These are phyloP conservation scores for Penicillium sclerotigenum DNA, from an alignment of 2,329 filamentous ascomycete species.

Conservation along the genomic window DNA sequence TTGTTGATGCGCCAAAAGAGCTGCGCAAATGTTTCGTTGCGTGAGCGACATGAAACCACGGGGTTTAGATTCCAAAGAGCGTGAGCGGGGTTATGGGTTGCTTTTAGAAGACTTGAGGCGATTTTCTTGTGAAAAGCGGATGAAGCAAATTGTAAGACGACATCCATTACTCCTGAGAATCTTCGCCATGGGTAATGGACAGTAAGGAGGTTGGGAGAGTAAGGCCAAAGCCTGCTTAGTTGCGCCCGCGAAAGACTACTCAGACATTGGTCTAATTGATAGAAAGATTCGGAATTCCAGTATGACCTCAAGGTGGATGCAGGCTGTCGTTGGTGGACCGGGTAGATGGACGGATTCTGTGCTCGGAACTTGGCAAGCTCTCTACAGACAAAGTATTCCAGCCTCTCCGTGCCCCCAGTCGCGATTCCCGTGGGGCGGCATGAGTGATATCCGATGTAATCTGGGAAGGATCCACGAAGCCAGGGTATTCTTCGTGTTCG, in stretches of 20 bases:
- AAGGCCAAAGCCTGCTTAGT: too few relatives aligned
- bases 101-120: too few relatives aligned
- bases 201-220: not conserved
- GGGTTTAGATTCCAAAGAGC: not conserved
- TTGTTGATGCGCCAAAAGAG: not conserved
- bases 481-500: conserved; percentile 37
- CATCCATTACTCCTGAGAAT: too few relatives aligned
- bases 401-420: conserved; percentile 12
- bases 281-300: not conserved
- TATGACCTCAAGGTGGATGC: conserved; percentile 18
- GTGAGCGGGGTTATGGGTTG: not conserved
- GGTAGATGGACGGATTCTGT: conserved; percentile 20
- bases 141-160: not conserved
- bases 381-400: conserved; percentile 31
- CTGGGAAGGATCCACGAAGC: conserved; percentile 42
- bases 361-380: conserved; percentile 28
- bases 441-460: conserved; percentile 40
- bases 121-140: not conserved
- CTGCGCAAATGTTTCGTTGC: not conserved
- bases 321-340: conserved; percentile 12
- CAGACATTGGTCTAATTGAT: not conserved
- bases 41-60: not conserved
- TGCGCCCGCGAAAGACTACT: not conserved
- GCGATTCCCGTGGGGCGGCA: conserved; percentile 24
- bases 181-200: too few relatives aligned